Base-by-base conservation (phyloP, 2,329 filamentous ascomycete species). In the Knufia fluminis region DNA sequence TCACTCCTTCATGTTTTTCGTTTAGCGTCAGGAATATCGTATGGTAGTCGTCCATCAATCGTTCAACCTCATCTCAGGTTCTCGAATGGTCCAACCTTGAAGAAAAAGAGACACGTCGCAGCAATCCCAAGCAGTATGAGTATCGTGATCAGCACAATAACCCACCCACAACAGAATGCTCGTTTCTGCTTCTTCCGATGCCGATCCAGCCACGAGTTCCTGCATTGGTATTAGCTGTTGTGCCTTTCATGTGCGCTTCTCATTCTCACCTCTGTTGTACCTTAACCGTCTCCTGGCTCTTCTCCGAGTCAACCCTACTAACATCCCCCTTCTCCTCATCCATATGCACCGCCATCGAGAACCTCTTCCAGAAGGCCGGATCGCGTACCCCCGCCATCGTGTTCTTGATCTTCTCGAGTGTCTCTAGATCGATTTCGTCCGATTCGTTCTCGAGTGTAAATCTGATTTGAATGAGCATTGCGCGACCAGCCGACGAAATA, bases 321-420 rank as follows among this genome's bases (percentile, higher is more conserved):
- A 28, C 44, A 10, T 20, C 4, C n/a, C 47, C 49, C 43, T 61
- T 54, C 55, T 74, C 69, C 57, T 79, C 77, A 55, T 79, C 75
- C 46, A 70, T 63, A 59, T 79, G 77, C 1, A 79, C 74, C 32
- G 78, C 78, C 45, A 69, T 63, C 52, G 74, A 77, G 67, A 80
- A 80, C 57, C 77, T 74, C 49, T 72, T 71, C 78, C 77, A 81
- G 65, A 80, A 81, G 43, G 68, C 70, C 20, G 77, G 77, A 59
- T 81, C 78, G 54, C 71, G 72, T 51, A 75, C 69, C 40, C 68
- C 66, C n/a, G 70, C 68, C 73, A 76, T 76, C 51, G 24, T 40
- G 9, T 24, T 38, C 36, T 50, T 43, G 35, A 26, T 16, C 42
- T 44, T 41, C 26, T 14, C n/a, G 32, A 33, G 35, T 44, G 20